Base-by-base conservation (phyloP, 345 rosid genomes). In the Carallia pectinifolia region DNA sequence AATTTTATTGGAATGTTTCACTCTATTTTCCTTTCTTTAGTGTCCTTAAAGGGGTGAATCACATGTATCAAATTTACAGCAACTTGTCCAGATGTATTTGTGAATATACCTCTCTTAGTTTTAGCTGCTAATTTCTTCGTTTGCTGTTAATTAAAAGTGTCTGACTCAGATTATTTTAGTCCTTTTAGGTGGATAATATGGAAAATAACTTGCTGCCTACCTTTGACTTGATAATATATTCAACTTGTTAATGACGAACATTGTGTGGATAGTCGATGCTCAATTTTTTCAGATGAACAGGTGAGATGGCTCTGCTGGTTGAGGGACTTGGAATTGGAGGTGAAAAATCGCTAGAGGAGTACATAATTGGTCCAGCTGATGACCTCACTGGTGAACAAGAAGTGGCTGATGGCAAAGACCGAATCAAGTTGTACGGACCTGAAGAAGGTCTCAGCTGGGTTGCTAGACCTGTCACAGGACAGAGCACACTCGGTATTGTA, bases 251-350 rank as follows among this genome's bases (percentile, higher is more conserved):
- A 62, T 50, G 39, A 33, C 15, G 61, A 58, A 62, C 30, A 34
- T 12, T n/a, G 15, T 56, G 62, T 54, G 59, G 62, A 50, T 64
- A 12, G 50, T 12, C 17, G 40, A 37, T 65, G 34, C 50, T 70
- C 68, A 77, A 71, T 52, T 62, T 76, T 65, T 63, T 74, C 10
- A 53, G 61, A 48, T 81, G 61, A 65, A 82, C 93, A 95, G 99
- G 99, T 85, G 99, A 95, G 87, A 86, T 92, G 98, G 97, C 98
- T 74, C 84, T 95, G 81, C 82, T 92, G 80, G 94, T 90, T 29
- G 99, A 95, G 83, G 99, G 99, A 48, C 91, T 95, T 69, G 90
- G 88, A 55, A 80, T 88, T 40, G 99, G 99, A 40, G 84, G 81
- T 74, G 98, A 95, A 38, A 86, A 90, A 58, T 89, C 96, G 6